These are phyloP conservation scores for Setaria italica DNA, from an alignment of 202 grass and related monocot genomes.

Conservation along the genomic window DNA sequence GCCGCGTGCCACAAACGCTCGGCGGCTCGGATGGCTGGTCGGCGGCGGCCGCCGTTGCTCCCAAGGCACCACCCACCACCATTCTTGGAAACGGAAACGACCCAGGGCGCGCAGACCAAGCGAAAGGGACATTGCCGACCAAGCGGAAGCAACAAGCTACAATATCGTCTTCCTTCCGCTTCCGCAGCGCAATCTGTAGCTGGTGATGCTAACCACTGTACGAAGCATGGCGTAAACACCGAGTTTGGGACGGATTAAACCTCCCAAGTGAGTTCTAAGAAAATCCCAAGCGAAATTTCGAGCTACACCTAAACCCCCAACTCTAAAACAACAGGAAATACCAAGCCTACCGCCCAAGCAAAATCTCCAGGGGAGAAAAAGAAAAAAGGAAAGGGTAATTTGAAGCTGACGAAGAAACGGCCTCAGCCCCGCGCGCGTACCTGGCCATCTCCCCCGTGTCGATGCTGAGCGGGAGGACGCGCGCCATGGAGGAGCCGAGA, in stretches of 20 bases:
- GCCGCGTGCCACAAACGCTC: neutral
- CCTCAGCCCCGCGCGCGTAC: constrained; percentile 17
- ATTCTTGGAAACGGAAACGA: neutral
- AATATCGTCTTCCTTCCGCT: neutral
- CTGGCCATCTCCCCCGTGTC: constrained; percentile 41
- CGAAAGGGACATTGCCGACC: neutral
- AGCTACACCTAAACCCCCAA: neutral
- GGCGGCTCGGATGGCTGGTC: neutral
- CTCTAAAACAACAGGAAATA: neutral
- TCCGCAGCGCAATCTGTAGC: neutral
- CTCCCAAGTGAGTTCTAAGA: neutral
- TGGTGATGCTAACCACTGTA: neutral
- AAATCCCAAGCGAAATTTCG: neutral
- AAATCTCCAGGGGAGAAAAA: neutral
- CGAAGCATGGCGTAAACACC: neutral
- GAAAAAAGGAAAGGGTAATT: neutral
- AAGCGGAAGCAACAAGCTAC: neutral
- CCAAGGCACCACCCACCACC: neutral
- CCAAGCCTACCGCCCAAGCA: neutral
- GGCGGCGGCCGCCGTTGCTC: neutral
- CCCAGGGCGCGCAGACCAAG: neutral
- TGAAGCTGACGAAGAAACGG: neutral
- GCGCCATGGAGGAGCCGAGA: constrained; percentile 18
- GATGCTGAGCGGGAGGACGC: constrained; percentile 52
- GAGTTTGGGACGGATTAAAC: neutral